Evolutionary conservation across 176 grass and related monocot genomes (phyloP).

Genomic region (Aegilops longissima): DNA sequence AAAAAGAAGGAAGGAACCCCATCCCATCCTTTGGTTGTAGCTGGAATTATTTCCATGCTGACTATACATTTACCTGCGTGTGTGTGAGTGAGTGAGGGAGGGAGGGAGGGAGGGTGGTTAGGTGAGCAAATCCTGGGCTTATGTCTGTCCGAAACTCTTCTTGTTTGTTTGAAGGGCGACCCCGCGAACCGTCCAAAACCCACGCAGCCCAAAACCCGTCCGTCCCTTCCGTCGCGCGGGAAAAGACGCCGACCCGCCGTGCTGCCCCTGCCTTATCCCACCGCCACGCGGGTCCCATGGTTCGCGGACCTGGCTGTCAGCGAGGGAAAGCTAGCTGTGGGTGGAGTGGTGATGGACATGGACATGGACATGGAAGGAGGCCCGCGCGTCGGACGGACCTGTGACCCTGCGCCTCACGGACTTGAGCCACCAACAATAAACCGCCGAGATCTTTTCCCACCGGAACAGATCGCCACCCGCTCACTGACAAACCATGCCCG

Average conservation of each 20-base stretch:
- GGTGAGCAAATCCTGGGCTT: not conserved
- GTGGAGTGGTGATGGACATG: not conserved
- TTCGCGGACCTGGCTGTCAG: not conserved
- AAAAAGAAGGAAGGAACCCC: too few relatives aligned
- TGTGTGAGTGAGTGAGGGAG: not conserved
- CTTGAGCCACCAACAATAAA: conserved; percentile 41
- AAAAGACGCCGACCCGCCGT: too few relatives aligned
- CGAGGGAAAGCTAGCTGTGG: rapidly evolving
- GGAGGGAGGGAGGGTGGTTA: not conserved
- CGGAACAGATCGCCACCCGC: rapidly evolving
- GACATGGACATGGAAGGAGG: too few relatives aligned
- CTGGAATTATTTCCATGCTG: too few relatives aligned
- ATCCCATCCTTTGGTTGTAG: too few relatives aligned
- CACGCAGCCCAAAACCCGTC: not conserved
- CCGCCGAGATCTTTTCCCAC: not conserved
- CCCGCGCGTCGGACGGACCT: not conserved
- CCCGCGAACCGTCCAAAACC: not conserved
- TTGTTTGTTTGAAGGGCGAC: not conserved
- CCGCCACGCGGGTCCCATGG: not conserved
- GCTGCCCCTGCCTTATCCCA: not conserved
- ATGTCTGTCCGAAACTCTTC: not conserved
- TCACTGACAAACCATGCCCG: rapidly evolving
- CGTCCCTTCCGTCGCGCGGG: not conserved
- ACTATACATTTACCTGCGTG: too few relatives aligned
- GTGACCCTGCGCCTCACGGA: conserved; percentile 33